These are phyloP conservation scores for Pseudocercospora fijiensis DNA, from an alignment of 2,329 filamentous ascomycete species.

Conservation along the genomic window DNA sequence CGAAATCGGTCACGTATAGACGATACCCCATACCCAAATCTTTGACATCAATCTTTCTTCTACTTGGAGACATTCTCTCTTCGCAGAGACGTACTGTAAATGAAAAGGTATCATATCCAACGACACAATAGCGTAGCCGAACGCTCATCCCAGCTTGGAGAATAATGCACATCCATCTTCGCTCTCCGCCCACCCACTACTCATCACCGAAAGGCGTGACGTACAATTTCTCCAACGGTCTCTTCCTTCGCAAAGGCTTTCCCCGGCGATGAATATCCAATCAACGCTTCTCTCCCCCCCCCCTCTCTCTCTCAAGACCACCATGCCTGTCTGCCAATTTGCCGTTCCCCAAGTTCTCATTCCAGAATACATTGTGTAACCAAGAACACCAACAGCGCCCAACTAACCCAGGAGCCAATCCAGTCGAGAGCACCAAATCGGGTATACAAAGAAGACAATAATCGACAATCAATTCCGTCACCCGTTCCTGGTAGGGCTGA, in stretches of 20 bases:
- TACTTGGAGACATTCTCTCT: not conserved
- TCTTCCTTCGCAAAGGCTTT: not conserved
- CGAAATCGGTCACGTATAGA: no score
- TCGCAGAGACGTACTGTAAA: not conserved
- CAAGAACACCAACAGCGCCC: conserved; percentile 1
- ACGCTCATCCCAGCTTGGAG: not conserved
- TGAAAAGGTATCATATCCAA: not conserved
- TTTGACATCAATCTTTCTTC: no score
- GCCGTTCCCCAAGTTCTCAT: not conserved
- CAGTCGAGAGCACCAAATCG: not conserved
- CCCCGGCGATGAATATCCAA: not conserved
- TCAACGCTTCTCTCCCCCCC: not conserved
- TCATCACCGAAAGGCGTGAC: no score
- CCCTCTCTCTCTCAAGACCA: not conserved
- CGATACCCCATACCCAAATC: no score
- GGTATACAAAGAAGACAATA: not conserved
- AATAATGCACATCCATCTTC: not conserved
- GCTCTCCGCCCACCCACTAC: not conserved
- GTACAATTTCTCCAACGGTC: no score
- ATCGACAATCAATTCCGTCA: not conserved
- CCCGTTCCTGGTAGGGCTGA: not conserved
- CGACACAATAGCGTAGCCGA: not conserved
- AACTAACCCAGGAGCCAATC: not conserved
- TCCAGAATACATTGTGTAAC: not conserved
- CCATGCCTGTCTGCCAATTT: not conserved